Base-by-base conservation (phyloP, 1,284 basidiomycete genomes). In the Apiotrichum mycotoxinovorans region DNA sequence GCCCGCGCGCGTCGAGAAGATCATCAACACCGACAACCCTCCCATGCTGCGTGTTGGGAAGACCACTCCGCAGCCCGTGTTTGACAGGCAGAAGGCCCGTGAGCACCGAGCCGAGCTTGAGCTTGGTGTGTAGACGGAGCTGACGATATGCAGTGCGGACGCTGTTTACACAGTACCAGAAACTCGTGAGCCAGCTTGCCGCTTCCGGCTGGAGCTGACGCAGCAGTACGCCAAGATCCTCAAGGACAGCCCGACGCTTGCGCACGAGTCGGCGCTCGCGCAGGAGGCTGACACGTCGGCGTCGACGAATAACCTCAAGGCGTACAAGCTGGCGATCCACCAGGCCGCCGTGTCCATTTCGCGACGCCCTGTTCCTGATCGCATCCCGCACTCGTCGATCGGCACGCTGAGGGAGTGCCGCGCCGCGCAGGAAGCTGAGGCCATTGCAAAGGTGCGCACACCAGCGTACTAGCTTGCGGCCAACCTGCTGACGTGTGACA, bases 381-480 rank as follows among this genome's bases (percentile, higher is more conserved):
- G 80, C 1, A 66, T 82, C 22, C 79, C 81, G 1, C 87, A 91
- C 68, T 80, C 84, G 0, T 92, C 89, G 4, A 83, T 93, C 26
- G 92, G 93, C 4, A 93, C 91, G 0, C 84, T 91, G 54, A 82
- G 77, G 12, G 84, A 89, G 17, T 77, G 88, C 33, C 77, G 79
- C 12, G 79, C 80, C 15, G 85, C 86, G 18, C 76, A 76, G 33
- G 85, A 86, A 62, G 79, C 81, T 11, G 82, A 81, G 38, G 86
- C 86, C 60, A 79, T 83, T 26, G 74, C 86, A 3, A 73, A 83
- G 33, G 46, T 48, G 20, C 30, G 45, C 12, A n/a, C 17, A n/a
- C 38, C 20, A 14, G 38, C 18, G 26, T n/a, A n/a, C n/a, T n/a
- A n/a, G n/a, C n/a, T n/a, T n/a, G n/a, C n/a, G n/a, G n/a, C n/a